These are phyloP conservation scores for Talaromyces thailandensis DNA, from an alignment of 495 filamentous ascomycete species.

Conservation along the genomic window DNA sequence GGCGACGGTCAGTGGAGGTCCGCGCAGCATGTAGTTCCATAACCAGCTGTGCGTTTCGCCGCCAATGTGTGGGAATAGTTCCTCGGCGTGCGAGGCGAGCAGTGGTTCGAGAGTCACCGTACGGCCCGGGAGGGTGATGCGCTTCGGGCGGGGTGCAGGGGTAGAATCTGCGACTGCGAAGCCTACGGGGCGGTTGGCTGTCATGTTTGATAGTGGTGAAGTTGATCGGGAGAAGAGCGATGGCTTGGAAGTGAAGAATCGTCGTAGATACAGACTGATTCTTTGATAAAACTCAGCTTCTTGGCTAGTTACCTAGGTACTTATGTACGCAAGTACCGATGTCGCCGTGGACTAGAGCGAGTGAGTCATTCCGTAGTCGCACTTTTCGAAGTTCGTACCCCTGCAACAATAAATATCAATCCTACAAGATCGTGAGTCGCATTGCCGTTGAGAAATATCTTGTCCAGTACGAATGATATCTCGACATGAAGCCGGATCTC, in stretches of 20 bases:
- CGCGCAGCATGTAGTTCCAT: slow-evolving; percentile 39
- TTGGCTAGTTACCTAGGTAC: too few relatives aligned
- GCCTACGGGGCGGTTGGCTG: neutral
- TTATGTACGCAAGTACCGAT: too few relatives aligned
- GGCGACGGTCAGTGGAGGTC: slow-evolving; percentile 24
- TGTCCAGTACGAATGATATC: too few relatives aligned
- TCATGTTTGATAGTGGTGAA: neutral
- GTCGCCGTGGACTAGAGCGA: neutral
- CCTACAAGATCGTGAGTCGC: neutral
- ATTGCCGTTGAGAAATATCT: too few relatives aligned
- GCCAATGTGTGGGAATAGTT: slow-evolving; percentile 29
- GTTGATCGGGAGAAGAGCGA: neutral
- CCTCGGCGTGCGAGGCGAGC: slow-evolving; percentile 21
- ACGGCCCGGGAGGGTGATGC: slow-evolving; percentile 21
- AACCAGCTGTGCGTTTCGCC: slow-evolving; percentile 24
- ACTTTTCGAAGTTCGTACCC: neutral
- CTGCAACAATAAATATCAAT: neutral
- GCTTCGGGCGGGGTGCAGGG: neutral
- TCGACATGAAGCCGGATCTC: too few relatives aligned
- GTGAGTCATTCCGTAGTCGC: neutral
- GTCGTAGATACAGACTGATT: neutral
- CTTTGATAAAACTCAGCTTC: too few relatives aligned
- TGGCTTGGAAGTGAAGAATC: neutral
- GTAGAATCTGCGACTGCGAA: neutral
- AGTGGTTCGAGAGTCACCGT: slow-evolving; percentile 31